Evolutionary conservation across 116 monocot genomes (phyloP), one percentile per base, ranked within the genome.

Genomic region (Dioscorea cayenensis): DNA sequence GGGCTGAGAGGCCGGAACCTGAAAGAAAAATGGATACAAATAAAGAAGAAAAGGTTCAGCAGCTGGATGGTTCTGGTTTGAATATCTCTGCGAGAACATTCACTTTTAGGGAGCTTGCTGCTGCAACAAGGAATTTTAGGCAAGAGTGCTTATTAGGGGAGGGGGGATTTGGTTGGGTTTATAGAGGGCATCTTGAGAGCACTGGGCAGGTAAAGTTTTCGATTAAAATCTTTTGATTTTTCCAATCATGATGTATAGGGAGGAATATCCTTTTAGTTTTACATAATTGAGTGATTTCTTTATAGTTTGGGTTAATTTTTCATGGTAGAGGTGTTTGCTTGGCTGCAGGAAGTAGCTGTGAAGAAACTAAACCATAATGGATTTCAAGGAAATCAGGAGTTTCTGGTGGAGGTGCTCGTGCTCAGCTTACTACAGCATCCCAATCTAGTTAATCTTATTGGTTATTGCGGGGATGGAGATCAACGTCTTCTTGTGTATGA

Each of bases 401-500:
- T 84, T 66, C 70, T 84, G 19, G 84, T 84, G 22, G 84, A 84
- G 65, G 84, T 84, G 13, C 73, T 84, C 60, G 80, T 84, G 84
- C 79, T 84, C 60, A 79, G 84, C 64, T 59, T 84, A 14, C 50
- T 84, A 72, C 84, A 84, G 66, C 84, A 84, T 62, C 69, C 73
- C 4, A 84, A 84, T 60, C 79, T 84, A 25, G 84, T 84, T 18
- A 84, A 70, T 77, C 49, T 84, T 36, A 84, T 84, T 65, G 84
- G 84, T 49, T 84, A 84, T 28, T 84, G 84, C 66, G 80, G 76
- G 49, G 80, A 84, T 70, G 84, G 84, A 29, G 84, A 84, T 14
- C 83, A 83, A n/a, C 83, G 83, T 36, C 83, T 83, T 68, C 75
- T 82, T 55, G 82, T 82, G 4, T 82, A 84, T 62, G 84, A 84